Evolutionary conservation across 2,329 filamentous ascomycete genomes (phyloP).

Genomic region (Hymenoscyphus linearis): DNA sequence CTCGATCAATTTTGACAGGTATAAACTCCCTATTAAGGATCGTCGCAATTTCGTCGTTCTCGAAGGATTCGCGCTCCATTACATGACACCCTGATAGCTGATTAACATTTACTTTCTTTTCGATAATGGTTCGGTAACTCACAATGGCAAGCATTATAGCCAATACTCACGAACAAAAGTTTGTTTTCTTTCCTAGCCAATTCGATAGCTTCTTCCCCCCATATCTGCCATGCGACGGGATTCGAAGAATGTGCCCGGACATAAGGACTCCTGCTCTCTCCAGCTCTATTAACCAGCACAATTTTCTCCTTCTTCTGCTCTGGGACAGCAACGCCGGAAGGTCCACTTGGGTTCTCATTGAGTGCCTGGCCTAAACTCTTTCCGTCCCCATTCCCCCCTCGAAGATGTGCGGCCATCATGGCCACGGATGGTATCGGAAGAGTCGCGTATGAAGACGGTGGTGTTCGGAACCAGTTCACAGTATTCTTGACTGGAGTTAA

Average conservation of each 20-base stretch:
- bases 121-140: constrained; percentile 33
- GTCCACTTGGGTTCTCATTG: constrained; percentile 13
- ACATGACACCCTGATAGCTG: constrained; percentile 66
- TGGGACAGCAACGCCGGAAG: neutral
- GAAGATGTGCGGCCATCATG: constrained; percentile 29
- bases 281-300: constrained; percentile 48
- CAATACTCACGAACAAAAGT: constrained; percentile 88
- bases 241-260: constrained; percentile 72
- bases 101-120: neutral
- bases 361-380: constrained; percentile 25
- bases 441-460: neutral
- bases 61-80: constrained; percentile 89
- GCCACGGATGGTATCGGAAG: constrained; percentile 1
- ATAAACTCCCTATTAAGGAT: constrained; percentile 85
- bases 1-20: constrained; percentile 86
- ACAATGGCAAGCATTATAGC: constrained; percentile 96
- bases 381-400: constrained; percentile 16
- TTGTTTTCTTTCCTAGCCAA: constrained; percentile 78
- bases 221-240: constrained; percentile 86
- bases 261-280: constrained; percentile 61
- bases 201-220: constrained; percentile 70
- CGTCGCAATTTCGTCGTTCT: constrained; percentile 71
- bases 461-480: neutral
- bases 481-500: neutral
- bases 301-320: constrained; percentile 19